These are phyloP conservation scores for Catenaria anguillulae DNA, from an alignment of 371 early-diverging fungal genomes.

Conservation along the genomic window DNA sequence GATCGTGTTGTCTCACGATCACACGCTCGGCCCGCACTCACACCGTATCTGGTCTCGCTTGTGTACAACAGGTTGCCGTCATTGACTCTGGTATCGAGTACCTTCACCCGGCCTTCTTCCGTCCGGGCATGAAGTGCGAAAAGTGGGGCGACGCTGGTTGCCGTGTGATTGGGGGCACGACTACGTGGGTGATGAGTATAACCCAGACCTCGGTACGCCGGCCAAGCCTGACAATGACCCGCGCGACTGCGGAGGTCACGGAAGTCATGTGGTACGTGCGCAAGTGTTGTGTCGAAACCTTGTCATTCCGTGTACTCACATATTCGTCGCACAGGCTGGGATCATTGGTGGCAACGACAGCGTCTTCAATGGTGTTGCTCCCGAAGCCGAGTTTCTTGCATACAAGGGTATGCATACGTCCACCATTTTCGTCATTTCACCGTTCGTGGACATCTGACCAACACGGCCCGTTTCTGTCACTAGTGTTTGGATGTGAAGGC, in stretches of 20 bases:
- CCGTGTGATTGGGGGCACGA: constrained; percentile 22
- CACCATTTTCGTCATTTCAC: too few relatives aligned
- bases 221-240: constrained; percentile 6
- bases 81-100: constrained; percentile 48
- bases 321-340: constrained; percentile 22
- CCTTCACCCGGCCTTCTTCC: constrained; percentile 1
- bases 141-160: constrained; percentile 31
- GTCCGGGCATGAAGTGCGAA: constrained; percentile 13
- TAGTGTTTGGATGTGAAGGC: background rate
- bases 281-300: too few relatives aligned
- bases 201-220: constrained; percentile 2
- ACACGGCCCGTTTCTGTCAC: too few relatives aligned
- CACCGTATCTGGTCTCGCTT: too few relatives aligned
- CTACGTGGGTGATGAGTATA: background rate
- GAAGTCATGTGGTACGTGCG: constrained; percentile 12
- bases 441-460: too few relatives aligned
- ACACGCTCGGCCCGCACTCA: too few relatives aligned
- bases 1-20: too few relatives aligned
- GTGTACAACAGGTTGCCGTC: constrained; percentile 54
- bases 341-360: constrained; percentile 18
- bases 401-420: too few relatives aligned
- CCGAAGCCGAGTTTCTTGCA: constrained; percentile 13
- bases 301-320: too few relatives aligned
- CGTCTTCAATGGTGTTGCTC: constrained; percentile 21
- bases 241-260: constrained; percentile 35